Conservation (phyloP, 2,329 filamentous ascomycete species). For the Decorospora gaudefroyi region DNA sequence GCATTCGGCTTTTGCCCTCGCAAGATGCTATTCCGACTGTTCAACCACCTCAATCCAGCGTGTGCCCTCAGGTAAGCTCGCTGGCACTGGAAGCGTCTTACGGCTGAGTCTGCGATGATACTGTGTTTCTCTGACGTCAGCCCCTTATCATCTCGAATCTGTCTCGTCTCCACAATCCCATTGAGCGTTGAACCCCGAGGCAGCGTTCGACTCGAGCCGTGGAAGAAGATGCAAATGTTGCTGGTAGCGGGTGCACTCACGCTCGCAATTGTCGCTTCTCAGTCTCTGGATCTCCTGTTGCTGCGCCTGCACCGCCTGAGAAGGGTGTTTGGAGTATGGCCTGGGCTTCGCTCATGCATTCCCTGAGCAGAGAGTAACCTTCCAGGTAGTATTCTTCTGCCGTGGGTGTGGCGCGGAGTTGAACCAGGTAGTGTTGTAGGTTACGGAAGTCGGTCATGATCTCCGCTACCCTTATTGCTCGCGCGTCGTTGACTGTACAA, state of each 20-base stretch:
- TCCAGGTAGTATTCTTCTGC: slow-evolving; percentile 63
- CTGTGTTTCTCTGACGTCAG: slow-evolving; percentile 47
- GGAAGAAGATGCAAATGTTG: neutral
- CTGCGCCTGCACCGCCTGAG: slow-evolving; percentile 49
- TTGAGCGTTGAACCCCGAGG: neutral
- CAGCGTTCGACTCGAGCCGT: too few species aligned
- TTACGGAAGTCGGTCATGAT: slow-evolving; percentile 68
- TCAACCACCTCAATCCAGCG: slow-evolving; percentile 63
- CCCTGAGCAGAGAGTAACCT: slow-evolving; percentile 62
- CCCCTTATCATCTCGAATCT: slow-evolving; percentile 3
- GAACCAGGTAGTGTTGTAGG: slow-evolving; percentile 62
- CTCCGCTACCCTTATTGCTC: slow-evolving; percentile 65
- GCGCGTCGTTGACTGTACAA: slow-evolving; percentile 64
- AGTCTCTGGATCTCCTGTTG: slow-evolving; percentile 55
- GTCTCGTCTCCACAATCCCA: neutral
- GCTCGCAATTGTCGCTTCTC: slow-evolving; percentile 62
- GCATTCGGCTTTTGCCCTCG: slow-evolving; percentile 56
- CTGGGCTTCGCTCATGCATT: slow-evolving; percentile 61
- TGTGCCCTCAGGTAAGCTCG: slow-evolving; percentile 63
- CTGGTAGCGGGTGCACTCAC: too few species aligned
- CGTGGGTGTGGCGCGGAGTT: slow-evolving; percentile 57
- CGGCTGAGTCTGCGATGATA: slow-evolving; percentile 63
- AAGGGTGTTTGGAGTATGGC: slow-evolving; percentile 60
- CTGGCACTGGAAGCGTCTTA: slow-evolving; percentile 65
- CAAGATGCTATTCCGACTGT: slow-evolving; percentile 57